A percentile compares a stretch with the other conserved stretches of the same genome.
Conservation (phyloP, 2,329 filamentous ascomycete species). For the Fusarium odoratissimum region DNA sequence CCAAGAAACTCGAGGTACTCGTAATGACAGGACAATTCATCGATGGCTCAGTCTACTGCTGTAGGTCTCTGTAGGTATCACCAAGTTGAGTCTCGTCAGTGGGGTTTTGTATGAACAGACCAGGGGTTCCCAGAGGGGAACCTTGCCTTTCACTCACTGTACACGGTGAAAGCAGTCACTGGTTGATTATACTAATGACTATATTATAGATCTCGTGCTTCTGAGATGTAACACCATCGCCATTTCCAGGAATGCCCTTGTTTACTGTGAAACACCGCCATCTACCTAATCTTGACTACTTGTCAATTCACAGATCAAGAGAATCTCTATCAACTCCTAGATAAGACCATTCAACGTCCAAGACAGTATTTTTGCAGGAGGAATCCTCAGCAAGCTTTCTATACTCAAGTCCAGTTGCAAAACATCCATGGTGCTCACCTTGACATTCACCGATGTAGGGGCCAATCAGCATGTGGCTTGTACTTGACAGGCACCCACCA, state of each 20-base stretch:
- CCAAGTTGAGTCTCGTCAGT: conserved; percentile 1
- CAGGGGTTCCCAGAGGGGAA: conserved; percentile 21
- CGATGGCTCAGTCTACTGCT: neutral
- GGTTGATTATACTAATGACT: neutral
- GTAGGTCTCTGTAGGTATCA: neutral
- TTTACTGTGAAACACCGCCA: neutral
- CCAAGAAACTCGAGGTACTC: conserved; percentile 4
- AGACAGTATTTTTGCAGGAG: neutral
- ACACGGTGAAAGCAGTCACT: neutral
- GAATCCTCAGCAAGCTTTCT: neutral
- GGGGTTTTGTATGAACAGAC: neutral
- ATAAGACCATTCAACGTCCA: neutral
- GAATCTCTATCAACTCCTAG: neutral
- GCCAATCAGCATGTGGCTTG: conserved; percentile 24
- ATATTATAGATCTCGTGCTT: neutral
- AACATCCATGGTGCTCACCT: neutral
- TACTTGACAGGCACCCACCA: conserved; percentile 8
- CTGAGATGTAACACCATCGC: neutral
- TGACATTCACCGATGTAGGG: neutral
- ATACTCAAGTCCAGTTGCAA: neutral
- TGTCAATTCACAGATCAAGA: neutral
- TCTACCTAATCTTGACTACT: neutral
- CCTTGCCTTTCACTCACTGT: conserved; percentile 2
- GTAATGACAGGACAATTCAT: neutral
- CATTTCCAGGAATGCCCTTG: neutral